Evolutionary conservation across 805 yeast species (phyloP), one percentile per base, ranked within the genome.

Genomic region (Kazachstania kunashirensis): DNA sequence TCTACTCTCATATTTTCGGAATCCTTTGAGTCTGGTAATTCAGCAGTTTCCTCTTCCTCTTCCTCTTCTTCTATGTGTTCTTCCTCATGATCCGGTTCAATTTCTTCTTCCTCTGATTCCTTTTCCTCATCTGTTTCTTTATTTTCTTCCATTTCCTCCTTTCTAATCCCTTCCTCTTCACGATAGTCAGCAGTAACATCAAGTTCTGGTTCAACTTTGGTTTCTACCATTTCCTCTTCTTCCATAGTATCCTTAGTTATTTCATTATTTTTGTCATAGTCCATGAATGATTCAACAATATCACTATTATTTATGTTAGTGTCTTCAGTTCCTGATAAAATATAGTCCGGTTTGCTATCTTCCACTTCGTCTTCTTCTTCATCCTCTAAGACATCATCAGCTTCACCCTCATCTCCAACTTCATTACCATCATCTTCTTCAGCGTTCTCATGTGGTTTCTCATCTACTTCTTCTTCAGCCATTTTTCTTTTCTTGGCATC

Each of bases 391-490:
- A 34, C 36, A 18, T 49, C 54, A 24, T 45, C 50, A 17, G 47
- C 56, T 7, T 38, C 53, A 34, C 45, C 60, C 19, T 52, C 56
- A 28, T 47, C 55, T 6, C 47, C 53, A 36, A 43, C 60, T 18
- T 52, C 56, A 25, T 47, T 53, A 9, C 46, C 37, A 29, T 38
- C 44, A 6, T 38, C 37, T 18, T 40, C 40, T 33, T 44, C 56
- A 6, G 41, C 48, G 9, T 40, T 49, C 6, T 38, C 40, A 7
- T 9, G 29, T 24, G 24, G 17, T 15, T 6, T 11, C 10, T 18
- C n/a, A n/a, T n/a, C n/a, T n/a, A n/a, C 32, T 17, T 10, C 13
- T 10, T 7, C 6, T 14, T 21, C 14, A 17, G 11, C 13, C 5
- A 27, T 11, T 7, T 27, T 21, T 15, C 10, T 12, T 23, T 48